A percentile compares a stretch with the other conserved stretches of the same genome.
Conservation (phyloP, 2,329 filamentous ascomycete species). For the Colletotrichum tofieldiae region DNA sequence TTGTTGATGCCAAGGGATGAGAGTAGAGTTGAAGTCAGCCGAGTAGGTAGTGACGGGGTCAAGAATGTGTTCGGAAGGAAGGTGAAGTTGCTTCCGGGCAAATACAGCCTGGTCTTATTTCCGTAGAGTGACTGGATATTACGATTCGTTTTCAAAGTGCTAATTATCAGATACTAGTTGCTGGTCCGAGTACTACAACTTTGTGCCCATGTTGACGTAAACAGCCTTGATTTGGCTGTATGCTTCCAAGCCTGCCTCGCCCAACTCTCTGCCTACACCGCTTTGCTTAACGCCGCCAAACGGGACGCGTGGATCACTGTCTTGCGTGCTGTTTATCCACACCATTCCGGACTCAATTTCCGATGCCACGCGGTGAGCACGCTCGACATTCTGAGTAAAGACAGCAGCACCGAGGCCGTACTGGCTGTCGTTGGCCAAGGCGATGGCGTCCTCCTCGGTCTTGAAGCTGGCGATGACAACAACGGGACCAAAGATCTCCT, state of each 20-base stretch:
- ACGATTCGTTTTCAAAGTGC: not conserved
- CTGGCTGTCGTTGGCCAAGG: constrained; percentile 66
- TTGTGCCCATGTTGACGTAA: constrained; percentile 58
- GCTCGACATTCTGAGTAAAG: constrained; percentile 72
- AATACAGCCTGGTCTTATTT: constrained; percentile 38
- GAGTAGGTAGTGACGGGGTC: constrained; percentile 20
- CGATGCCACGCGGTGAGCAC: constrained; percentile 64
- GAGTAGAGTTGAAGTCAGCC: constrained; percentile 41
- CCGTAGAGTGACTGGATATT: not conserved
- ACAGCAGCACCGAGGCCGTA: constrained; percentile 75
- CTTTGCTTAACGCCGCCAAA: constrained; percentile 66
- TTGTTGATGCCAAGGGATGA: constrained; percentile 44
- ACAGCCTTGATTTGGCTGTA: constrained; percentile 63
- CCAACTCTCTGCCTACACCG: constrained; percentile 63
- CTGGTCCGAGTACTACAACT: not conserved
- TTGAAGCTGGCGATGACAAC: constrained; percentile 60
- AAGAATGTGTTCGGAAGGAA: constrained; percentile 35
- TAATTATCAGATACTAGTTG: no score
- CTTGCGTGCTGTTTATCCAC: constrained; percentile 66
- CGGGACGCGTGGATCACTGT: constrained; percentile 60
- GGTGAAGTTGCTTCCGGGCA: constrained; percentile 42
- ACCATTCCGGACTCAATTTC: constrained; percentile 74
- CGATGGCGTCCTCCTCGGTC: constrained; percentile 59
- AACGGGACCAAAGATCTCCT: constrained; percentile 65
- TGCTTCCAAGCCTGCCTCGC: constrained; percentile 61